These are phyloP conservation scores for Solanum appendiculatum DNA, from an alignment of 257 asterid genomes.

Conservation along the genomic window DNA sequence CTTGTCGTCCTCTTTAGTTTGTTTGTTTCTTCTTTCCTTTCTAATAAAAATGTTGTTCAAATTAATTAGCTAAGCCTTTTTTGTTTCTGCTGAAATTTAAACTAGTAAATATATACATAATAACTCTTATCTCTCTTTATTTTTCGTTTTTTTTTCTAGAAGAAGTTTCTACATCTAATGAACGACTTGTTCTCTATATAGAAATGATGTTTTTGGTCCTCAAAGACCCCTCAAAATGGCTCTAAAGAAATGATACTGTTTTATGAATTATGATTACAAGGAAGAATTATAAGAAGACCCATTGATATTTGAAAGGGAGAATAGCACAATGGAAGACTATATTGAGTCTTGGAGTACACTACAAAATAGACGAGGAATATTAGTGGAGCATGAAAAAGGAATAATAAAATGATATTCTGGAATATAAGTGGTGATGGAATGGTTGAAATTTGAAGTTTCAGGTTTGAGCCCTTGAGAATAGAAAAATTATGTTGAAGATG, in stretches of 20 bases:
- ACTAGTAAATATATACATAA: neutral
- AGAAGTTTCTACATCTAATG: neutral
- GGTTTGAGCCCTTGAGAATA: too few species aligned
- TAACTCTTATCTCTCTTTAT: neutral
- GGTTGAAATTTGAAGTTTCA: neutral
- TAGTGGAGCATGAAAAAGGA: neutral
- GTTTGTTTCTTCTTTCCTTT: neutral
- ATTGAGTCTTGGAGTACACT: neutral
- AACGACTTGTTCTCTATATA: neutral
- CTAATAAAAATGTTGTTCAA: neutral
- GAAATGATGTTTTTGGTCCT: neutral
- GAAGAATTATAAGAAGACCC: neutral
- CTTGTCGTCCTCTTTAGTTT: neutral
- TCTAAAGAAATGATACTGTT: neutral
- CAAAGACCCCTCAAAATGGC: neutral
- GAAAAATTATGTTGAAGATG: too few species aligned
- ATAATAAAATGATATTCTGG: neutral
- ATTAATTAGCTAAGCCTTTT: neutral
- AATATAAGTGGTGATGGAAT: too few species aligned
- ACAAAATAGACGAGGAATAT: neutral
- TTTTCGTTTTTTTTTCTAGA: neutral
- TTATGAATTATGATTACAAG: neutral
- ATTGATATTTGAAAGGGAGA: neutral
- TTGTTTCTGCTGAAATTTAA: neutral
- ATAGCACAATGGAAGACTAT: neutral